Percentiles rank a stretch among this genome's conserved stretches.
Conservation (phyloP, 2,329 filamentous ascomycete species). For the Apiospora arundinis region DNA sequence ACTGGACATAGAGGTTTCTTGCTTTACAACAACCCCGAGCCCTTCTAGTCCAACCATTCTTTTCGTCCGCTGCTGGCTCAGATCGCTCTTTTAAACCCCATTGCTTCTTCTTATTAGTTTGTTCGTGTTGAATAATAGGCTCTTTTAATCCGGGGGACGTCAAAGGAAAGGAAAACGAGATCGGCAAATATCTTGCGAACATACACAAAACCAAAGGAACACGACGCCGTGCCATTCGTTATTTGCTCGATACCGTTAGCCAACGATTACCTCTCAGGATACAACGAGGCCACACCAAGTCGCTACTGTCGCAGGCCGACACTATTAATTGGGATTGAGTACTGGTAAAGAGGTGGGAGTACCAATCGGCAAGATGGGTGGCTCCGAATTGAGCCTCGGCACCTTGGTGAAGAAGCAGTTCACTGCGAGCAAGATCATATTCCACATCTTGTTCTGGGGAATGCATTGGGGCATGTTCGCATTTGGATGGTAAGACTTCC, state of each 20-base stretch:
- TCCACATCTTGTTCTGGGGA: slow-evolving; percentile 82
- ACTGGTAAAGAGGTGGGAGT: slow-evolving; percentile 39
- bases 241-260: not conserved
- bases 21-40: slow-evolving; percentile 41
- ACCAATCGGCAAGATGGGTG: slow-evolving; percentile 49
- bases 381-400: slow-evolving; percentile 30
- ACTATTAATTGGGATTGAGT: slow-evolving; percentile 38
- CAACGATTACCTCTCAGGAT: slow-evolving; percentile 16
- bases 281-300: slow-evolving; percentile 29
- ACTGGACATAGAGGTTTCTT: slow-evolving; percentile 51
- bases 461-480: slow-evolving; percentile 82
- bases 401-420: slow-evolving; percentile 67
- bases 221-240: slow-evolving; percentile 20
- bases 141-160: slow-evolving; percentile 37
- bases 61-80: slow-evolving; percentile 65
- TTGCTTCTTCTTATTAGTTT: slow-evolving; percentile 37
- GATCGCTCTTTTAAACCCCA: slow-evolving; percentile 52
- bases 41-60: slow-evolving; percentile 46
- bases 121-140: slow-evolving; percentile 32
- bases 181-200: slow-evolving; percentile 21
- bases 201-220: slow-evolving; percentile 23
- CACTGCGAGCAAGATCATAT: slow-evolving; percentile 73
- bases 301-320: slow-evolving; percentile 63
- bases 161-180: slow-evolving; percentile 31
- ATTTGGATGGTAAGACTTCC: slow-evolving; percentile 75